Percentiles rank a stretch among this genome's conserved stretches.
Evolutionary conservation across 2,329 filamentous ascomycete genomes (phyloP).

Genomic region (Neofusicoccum parvum): DNA sequence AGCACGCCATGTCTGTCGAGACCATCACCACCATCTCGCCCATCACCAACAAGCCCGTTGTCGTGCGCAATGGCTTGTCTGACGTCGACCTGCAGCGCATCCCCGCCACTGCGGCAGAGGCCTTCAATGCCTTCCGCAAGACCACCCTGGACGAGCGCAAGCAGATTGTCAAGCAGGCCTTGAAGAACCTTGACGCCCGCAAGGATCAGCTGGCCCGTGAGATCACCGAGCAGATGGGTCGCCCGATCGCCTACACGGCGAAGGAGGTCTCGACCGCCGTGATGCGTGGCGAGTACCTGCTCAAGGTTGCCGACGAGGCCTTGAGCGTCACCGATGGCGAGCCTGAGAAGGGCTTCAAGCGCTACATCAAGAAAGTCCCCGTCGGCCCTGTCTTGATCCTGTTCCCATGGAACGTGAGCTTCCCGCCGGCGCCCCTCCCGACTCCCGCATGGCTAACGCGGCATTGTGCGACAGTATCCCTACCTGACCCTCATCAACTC

Average conservation of each 20-base stretch:
- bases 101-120: slow-evolving; percentile 70
- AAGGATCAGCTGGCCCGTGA: slow-evolving; percentile 82
- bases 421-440: slow-evolving; percentile 26
- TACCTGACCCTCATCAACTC: slow-evolving; percentile 94
- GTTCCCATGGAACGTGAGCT: slow-evolving; percentile 92
- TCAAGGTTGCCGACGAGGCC: slow-evolving; percentile 78
- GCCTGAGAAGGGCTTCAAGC: slow-evolving; percentile 81
- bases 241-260: slow-evolving; percentile 83
- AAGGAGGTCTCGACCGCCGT: slow-evolving; percentile 85
- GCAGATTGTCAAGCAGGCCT: slow-evolving; percentile 76
- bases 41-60: slow-evolving; percentile 79
- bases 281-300: slow-evolving; percentile 80
- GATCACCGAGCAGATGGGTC: slow-evolving; percentile 91
- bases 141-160: slow-evolving; percentile 76
- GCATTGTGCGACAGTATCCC: slow-evolving; percentile 67
- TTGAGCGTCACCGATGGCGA: slow-evolving; percentile 82
- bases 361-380: slow-evolving; percentile 86
- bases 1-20: slow-evolving; percentile 53
- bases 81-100: slow-evolving; percentile 69
- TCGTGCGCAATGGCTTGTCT: slow-evolving; percentile 76
- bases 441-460: slow-evolving; percentile 18
- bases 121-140: slow-evolving; percentile 76
- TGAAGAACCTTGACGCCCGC: slow-evolving; percentile 69
- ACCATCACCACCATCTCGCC: slow-evolving; percentile 82
- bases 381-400: slow-evolving; percentile 86